Conservation (phyloP, 495 filamentous ascomycete genomes). For the Thermothielavioides terrestris region DNA sequence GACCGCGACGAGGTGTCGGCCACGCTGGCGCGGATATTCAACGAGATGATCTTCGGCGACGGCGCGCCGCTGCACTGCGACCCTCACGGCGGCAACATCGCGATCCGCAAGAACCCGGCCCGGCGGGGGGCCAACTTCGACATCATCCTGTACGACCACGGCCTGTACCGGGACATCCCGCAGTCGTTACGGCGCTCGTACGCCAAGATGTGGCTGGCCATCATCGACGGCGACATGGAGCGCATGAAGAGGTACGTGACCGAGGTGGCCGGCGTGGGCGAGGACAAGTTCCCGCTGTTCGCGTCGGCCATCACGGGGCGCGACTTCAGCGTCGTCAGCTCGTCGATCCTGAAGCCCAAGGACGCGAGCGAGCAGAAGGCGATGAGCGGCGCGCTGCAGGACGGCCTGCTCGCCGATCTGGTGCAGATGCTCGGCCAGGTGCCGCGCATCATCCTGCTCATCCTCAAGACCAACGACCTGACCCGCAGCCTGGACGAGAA, state of each 20-base stretch:
- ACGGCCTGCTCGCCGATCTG: conserved; percentile 78
- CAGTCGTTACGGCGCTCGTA: conserved; percentile 70
- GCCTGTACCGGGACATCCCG: conserved; percentile 90
- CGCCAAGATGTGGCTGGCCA: conserved; percentile 94
- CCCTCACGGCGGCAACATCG: conserved; percentile 94
- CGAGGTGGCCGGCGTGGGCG: conserved; percentile 80
- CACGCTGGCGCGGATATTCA: conserved; percentile 85
- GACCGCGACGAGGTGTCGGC: conserved; percentile 95
- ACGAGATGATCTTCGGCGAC: conserved; percentile 98
- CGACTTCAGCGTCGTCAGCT: conserved; percentile 68
- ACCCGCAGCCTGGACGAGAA: conserved; percentile 92
- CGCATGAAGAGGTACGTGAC: conserved; percentile 81
- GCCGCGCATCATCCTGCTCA: conserved; percentile 83
- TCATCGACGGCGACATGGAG: conserved; percentile 76
- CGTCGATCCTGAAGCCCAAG: conserved; percentile 51
- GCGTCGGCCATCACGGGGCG: conserved; percentile 94
- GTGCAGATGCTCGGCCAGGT: conserved; percentile 85
- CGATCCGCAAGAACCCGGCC: conserved; percentile 62
- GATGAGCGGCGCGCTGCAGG: conserved; percentile 72
- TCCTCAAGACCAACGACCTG: conserved; percentile 96
- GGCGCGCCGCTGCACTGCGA: conserved; percentile 91
- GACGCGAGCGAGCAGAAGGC: conserved; percentile 67
- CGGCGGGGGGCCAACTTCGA: conserved; percentile 64
- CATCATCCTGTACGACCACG: conserved; percentile 96
- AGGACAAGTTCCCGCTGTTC: conserved; percentile 92